These are phyloP conservation scores for Phytophthora sp. DNA, from an alignment of 352 stramenopile genomes.

Conservation along the genomic window DNA sequence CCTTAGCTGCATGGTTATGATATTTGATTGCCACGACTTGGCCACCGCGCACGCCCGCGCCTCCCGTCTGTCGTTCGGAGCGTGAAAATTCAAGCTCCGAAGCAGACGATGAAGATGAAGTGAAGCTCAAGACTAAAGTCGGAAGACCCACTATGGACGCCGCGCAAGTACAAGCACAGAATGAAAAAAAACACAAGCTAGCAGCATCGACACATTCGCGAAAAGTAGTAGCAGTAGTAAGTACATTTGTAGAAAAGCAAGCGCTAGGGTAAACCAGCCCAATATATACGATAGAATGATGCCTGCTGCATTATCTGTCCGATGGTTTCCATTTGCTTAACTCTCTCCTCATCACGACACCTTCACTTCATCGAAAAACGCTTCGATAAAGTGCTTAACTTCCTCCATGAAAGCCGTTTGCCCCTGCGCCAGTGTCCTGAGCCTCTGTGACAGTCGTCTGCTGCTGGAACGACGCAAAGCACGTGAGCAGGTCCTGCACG, in stretches of 20 bases:
- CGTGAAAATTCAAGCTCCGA: conserved; percentile 30
- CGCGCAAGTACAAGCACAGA: conserved; percentile 34
- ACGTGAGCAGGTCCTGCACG: conserved; percentile 64
- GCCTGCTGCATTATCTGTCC: conserved; percentile 30
- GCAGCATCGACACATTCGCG: conserved; percentile 36
- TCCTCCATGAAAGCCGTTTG: conserved; percentile 11
- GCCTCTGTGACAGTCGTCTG: conserved; percentile 2
- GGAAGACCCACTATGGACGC: conserved; percentile 28
- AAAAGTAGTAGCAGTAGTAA: conserved; percentile 52
- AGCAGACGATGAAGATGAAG: conserved; percentile 42
- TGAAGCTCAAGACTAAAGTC: conserved; percentile 43
- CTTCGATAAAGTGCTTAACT: background rate
- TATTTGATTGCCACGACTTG: conserved; percentile 50
- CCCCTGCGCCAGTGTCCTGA: conserved; percentile 4
- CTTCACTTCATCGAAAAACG: background rate
- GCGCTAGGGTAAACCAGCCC: conserved; percentile 27
- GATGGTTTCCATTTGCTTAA: background rate
- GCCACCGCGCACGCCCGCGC: conserved; percentile 16
- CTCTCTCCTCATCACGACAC: background rate
- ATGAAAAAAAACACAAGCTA: conserved; percentile 31
- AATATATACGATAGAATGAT: conserved; percentile 55
- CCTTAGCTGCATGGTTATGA: conserved; percentile 45
- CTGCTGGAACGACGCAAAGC: conserved; percentile 40
- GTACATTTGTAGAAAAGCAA: conserved; percentile 59
- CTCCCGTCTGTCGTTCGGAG: conserved; percentile 29